These are phyloP conservation scores for Fagopyrum homotropicum DNA, from an alignment of 148 eudicot genomes.

Conservation along the genomic window DNA sequence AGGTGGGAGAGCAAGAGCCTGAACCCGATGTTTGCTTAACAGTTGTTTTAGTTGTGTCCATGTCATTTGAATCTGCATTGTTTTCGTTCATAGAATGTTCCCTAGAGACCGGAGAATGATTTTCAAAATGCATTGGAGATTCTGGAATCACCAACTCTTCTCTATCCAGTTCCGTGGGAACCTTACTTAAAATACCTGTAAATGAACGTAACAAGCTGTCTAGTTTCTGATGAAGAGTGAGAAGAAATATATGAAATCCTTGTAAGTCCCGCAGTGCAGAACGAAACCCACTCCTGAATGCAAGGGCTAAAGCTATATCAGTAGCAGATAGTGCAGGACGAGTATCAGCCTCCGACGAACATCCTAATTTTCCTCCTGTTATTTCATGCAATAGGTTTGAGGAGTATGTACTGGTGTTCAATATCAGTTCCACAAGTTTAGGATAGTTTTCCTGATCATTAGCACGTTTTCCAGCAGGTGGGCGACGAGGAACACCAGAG, in stretches of 20 bases:
- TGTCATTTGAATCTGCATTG: constrained; percentile 31
- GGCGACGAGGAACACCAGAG: constrained; percentile 97
- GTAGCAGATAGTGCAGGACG: constrained; percentile 16
- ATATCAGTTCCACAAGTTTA: constrained; percentile 82
- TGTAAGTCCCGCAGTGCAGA: constrained; percentile 84
- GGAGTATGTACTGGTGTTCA: constrained; percentile 74
- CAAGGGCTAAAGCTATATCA: constrained; percentile 53
- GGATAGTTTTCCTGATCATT: constrained; percentile 88
- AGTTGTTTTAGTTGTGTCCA: constrained; percentile 40
- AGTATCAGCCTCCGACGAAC: constrained; percentile 34
- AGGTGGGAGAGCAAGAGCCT: constrained; percentile 48
- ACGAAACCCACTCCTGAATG: constrained; percentile 79
- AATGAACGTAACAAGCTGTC: constrained; percentile 67
- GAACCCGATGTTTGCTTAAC: constrained; percentile 39
- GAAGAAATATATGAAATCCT: constrained; percentile 93
- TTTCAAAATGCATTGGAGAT: constrained; percentile 41
- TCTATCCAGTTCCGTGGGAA: constrained; percentile 60
- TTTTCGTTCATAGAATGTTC: constrained; percentile 35
- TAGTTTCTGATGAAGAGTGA: constrained; percentile 87
- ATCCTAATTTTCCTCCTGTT: constrained; percentile 74
- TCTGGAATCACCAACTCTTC: constrained; percentile 69
- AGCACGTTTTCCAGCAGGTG: constrained; percentile 85
- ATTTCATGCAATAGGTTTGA: constrained; percentile 69
- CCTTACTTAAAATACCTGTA: constrained; percentile 45
- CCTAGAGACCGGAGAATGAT: constrained; percentile 38